A percentile compares a stretch with the other conserved stretches of the same genome.
These are phyloP conservation scores for Lycium ferocissimum DNA, from an alignment of 257 asterid species.

Conservation along the genomic window DNA sequence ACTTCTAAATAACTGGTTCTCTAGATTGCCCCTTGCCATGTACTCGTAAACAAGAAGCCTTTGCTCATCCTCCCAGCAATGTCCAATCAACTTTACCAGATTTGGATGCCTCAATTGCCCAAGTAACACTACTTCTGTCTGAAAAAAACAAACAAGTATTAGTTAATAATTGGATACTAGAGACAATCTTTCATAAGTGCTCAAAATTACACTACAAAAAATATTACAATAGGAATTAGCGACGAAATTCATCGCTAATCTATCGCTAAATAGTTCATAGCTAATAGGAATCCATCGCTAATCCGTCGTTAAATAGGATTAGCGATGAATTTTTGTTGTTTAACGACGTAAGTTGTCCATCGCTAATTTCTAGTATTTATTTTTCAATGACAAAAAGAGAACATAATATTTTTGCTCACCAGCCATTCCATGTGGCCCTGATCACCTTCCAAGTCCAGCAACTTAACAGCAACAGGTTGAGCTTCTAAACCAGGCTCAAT, in stretches of 20 bases:
- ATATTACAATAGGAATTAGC: too few species aligned
- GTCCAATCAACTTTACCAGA: slow-evolving; percentile 33
- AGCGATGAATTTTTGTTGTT: too few species aligned
- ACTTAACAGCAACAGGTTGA: slow-evolving; percentile 39
- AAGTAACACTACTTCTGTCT: slow-evolving; percentile 37
- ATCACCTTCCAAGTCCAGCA: slow-evolving; percentile 35
- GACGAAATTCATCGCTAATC: too few species aligned
- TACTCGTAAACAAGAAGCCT: slow-evolving; percentile 37
- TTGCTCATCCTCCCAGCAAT: slow-evolving; percentile 33
- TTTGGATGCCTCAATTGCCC: slow-evolving; percentile 32
- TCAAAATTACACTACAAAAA: background rate
- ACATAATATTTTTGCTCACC: slow-evolving; percentile 24
- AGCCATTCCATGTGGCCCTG: slow-evolving; percentile 41
- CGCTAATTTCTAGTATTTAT: too few species aligned
- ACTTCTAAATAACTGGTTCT: slow-evolving; percentile 32
- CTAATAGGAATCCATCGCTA: too few species aligned
- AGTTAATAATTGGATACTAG: background rate
- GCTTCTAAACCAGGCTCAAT: slow-evolving; percentile 31
- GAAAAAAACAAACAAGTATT: background rate
- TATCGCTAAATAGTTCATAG: too few species aligned
- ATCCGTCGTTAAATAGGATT: too few species aligned
- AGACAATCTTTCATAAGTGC: background rate
- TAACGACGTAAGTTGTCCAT: too few species aligned
- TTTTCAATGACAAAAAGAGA: too few species aligned
- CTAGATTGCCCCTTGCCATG: slow-evolving; percentile 30